These are phyloP conservation scores for Didymella keratinophila DNA, from an alignment of 2,329 filamentous ascomycete species.

Conservation along the genomic window DNA sequence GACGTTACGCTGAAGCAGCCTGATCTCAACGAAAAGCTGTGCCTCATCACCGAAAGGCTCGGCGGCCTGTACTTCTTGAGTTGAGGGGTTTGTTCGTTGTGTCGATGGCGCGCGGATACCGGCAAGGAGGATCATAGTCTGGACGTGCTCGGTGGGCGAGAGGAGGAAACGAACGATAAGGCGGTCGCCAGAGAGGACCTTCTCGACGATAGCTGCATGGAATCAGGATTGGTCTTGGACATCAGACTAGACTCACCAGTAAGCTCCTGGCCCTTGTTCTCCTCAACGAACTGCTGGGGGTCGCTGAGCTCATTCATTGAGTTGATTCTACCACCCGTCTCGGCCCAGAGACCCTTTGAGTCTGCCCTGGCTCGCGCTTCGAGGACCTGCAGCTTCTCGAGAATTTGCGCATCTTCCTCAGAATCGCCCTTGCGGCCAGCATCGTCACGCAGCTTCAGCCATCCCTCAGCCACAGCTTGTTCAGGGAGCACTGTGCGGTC, in stretches of 20 bases:
- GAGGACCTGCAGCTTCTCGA: conserved; percentile 79
- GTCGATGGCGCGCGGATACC: conserved; percentile 91
- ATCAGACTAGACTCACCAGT: conserved; percentile 62
- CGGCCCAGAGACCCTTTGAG: conserved; percentile 81
- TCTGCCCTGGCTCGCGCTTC: conserved; percentile 81
- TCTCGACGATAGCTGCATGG: conserved; percentile 74
- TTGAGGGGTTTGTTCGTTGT: conserved; percentile 79
- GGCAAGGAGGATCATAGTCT: conserved; percentile 87
- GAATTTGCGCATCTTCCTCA: conserved; percentile 72
- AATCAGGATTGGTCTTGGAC: conserved; percentile 24
- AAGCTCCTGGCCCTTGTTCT: conserved; percentile 85
- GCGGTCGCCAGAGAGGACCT: conserved; percentile 89
- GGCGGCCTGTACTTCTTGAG: conserved; percentile 80
- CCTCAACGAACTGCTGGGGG: conserved; percentile 75
- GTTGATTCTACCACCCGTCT: conserved; percentile 71
- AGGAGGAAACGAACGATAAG: conserved; percentile 83
- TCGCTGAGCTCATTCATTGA: conserved; percentile 83
- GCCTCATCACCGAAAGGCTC: conserved; percentile 93
- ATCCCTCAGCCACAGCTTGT: conserved; percentile 83
- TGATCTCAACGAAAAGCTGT: conserved; percentile 82
- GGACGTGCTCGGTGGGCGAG: conserved; percentile 82
- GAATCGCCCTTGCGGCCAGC: conserved; percentile 90
- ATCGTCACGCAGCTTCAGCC: conserved; percentile 93
- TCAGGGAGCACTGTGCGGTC: conserved; percentile 78
- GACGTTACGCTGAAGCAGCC: conserved; percentile 85